Evolutionary conservation across 768 basidiomycete genomes (phyloP), one percentile per base, ranked within the genome.

Genomic region (Gautieria morchelliformis): DNA sequence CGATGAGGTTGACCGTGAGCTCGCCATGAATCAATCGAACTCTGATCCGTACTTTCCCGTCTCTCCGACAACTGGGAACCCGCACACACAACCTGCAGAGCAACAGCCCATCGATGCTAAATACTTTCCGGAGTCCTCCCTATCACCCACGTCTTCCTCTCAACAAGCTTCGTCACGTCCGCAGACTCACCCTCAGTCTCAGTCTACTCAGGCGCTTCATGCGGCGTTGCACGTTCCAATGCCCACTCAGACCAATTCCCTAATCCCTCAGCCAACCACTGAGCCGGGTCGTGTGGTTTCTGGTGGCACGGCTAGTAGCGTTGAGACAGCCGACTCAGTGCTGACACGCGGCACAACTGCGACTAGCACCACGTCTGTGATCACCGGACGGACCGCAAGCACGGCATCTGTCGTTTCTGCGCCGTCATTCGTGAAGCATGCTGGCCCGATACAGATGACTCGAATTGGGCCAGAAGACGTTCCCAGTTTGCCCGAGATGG

Each of bases 251-350:
- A 78, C 82, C 27, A 71, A 80, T 8, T 74, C 75, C 19, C 79
- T 82, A 35, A 60, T 81, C 24, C 81, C 78, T 22, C 59, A 58
- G 17, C 35, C 63, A 32, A 62, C 64, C 19, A 40, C 65, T 46
- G 92, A 93, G 66, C 75, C 93, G 46, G 89, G 87, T 64, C 86
- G 93, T 24, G 91, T 90, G 65, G 89, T 94, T 9, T 94, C 93
- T 6, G 87, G 90, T 14, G 90, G 91, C 64, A 93, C 93, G 9
- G 78, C 82, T 33, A 81, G 82, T 12, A 89, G 88, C 4, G 35
- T 49, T 32, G 50, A 53, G 11, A 52, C 49, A 3, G 42, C 41
- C 14, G 51, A 24, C 20, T 46, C 54, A 12, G 37, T 45, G 30
- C 40, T 54, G 20, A 47, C 47, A 14, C 37, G 19, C n/a, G 58